phyloP scores from a whole-genome alignment of 1,284 basidiomycete species.

The Cutaneotrichosporon sp. region DNA sequence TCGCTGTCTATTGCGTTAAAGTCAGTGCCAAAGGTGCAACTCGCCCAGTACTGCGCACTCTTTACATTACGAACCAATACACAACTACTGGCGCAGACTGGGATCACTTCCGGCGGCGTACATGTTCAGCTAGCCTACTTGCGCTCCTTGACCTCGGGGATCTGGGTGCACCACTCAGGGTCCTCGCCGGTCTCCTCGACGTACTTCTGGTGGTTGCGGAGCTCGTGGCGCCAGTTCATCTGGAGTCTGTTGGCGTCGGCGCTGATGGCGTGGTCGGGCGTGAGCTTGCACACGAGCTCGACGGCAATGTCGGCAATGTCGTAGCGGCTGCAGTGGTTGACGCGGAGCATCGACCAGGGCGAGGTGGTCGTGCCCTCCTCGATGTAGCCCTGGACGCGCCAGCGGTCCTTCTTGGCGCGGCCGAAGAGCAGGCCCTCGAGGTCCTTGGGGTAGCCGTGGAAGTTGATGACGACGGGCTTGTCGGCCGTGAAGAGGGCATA shows the following conservation, averaged over 20 bases:
- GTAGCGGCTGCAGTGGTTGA: constrained; percentile 56
- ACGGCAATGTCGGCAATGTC: constrained; percentile 55
- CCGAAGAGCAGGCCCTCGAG: constrained; percentile 50
- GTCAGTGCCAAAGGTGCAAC: no score
- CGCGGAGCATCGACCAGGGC: constrained; percentile 57
- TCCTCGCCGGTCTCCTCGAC: constrained; percentile 51
- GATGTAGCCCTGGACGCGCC: constrained; percentile 44
- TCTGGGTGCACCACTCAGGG: constrained; percentile 46
- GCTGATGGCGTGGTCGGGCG: constrained; percentile 46
- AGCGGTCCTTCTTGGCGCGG: constrained; percentile 48
- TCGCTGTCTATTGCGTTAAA: no score
- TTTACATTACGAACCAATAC: no score
- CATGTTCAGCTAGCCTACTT: not conserved
- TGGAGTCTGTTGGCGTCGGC: constrained; percentile 49
- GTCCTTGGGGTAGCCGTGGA: constrained; percentile 64
- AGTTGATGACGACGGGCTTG: constrained; percentile 73
- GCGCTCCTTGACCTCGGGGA: constrained; percentile 34
- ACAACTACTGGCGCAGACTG: no score
- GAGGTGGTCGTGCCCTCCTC: constrained; percentile 58
- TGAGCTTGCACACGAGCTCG: constrained; percentile 38
- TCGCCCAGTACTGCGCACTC: no score
- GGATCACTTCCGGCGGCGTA: not conserved
- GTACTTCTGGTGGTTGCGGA: constrained; percentile 51
- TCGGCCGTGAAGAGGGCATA: constrained; percentile 70
- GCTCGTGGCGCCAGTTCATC: constrained; percentile 51